A percentile compares a stretch with the other conserved stretches of the same genome.
phyloP scores from a whole-genome alignment of 495 filamentous ascomycete genomes.

The Aspergillus bridgeri region DNA sequence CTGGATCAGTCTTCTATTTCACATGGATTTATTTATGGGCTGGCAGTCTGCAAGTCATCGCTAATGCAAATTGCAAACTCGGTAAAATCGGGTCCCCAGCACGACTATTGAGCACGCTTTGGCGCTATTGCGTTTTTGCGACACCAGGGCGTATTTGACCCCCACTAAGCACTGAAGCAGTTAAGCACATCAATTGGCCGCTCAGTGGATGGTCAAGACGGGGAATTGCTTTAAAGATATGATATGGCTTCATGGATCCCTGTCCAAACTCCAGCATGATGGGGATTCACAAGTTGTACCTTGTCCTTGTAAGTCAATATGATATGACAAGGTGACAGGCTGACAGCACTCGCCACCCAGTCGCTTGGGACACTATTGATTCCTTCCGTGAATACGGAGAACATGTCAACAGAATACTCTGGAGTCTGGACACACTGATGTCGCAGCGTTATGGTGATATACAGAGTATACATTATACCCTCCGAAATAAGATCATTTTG shows the following conservation, averaged over 20 bases:
- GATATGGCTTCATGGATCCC: background rate
- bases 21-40: no score
- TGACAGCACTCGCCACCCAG: background rate
- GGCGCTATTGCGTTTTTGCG: background rate
- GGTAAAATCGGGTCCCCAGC: background rate
- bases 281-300: background rate
- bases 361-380: background rate
- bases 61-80: background rate
- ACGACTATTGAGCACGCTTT: background rate
- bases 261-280: no score
- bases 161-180: no score
- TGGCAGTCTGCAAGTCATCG: background rate
- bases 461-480: no score
- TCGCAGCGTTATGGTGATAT: no score
- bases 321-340: background rate
- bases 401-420: background rate
- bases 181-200: no score
- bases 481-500: background rate
- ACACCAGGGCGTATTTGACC: background rate
- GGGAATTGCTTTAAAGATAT: background rate
- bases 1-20: no score
- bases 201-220: no score
- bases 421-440: no score
- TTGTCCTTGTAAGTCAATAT: background rate
- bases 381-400: background rate